Conservation (phyloP, 805 yeast species). For the Metschnikowia koreensis region DNA sequence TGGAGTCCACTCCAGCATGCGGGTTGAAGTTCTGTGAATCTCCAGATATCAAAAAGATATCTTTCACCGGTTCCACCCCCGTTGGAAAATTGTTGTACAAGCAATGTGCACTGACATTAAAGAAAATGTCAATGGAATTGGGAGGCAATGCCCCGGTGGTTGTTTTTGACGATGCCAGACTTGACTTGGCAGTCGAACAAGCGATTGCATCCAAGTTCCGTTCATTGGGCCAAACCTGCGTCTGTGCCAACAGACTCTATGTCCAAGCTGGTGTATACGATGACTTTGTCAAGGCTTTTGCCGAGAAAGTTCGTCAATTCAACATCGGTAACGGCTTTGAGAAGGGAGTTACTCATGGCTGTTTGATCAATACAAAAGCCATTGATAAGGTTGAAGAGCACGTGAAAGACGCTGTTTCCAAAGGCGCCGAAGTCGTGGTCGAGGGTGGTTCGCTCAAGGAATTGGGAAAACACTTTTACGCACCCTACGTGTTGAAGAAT, state of each 20-base stretch:
- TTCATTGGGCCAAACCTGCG: slow-evolving; percentile 80
- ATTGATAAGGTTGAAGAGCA: slow-evolving; percentile 55
- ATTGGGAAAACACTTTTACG: slow-evolving; percentile 50
- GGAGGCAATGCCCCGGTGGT: slow-evolving; percentile 84
- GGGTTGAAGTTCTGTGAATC: slow-evolving; percentile 54
- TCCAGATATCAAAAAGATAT: slow-evolving; percentile 57
- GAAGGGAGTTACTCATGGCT: slow-evolving; percentile 51
- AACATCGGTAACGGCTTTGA: slow-evolving; percentile 59
- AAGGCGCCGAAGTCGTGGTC: slow-evolving; percentile 52
- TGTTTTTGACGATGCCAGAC: slow-evolving; percentile 69
- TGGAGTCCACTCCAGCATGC: slow-evolving; percentile 49
- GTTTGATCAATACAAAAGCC: slow-evolving; percentile 51
- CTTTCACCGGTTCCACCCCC: slow-evolving; percentile 77
- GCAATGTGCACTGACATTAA: slow-evolving; percentile 60
- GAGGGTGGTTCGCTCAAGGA: slow-evolving; percentile 53
- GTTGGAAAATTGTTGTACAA: slow-evolving; percentile 67
- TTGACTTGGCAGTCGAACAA: slow-evolving; percentile 65
- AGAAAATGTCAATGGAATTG: slow-evolving; percentile 69
- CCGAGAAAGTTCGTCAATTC: slow-evolving; percentile 39
- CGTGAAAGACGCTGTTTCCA: slow-evolving; percentile 49
- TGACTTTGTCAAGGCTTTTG: slow-evolving; percentile 50
- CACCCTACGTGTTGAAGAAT: slow-evolving; percentile 53
- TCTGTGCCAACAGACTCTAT: slow-evolving; percentile 71
- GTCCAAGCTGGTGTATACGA: slow-evolving; percentile 67
- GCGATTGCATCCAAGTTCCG: slow-evolving; percentile 68